Evolutionary conservation across 2,329 filamentous ascomycete species (phyloP).

Genomic region (Colletotrichum cuscutae): DNA sequence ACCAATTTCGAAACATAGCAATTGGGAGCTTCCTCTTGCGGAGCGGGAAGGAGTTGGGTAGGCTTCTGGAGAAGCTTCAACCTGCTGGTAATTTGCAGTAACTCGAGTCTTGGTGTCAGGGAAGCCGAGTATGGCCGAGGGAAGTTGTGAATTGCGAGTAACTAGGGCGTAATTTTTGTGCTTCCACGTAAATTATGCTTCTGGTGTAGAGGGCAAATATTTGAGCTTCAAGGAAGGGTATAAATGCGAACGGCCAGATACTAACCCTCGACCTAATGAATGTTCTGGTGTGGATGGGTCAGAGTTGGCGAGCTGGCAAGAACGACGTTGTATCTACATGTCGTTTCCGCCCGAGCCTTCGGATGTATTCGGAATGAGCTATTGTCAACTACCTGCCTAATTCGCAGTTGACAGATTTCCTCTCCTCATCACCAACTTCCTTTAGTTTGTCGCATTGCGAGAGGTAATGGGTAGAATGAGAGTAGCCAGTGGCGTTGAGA

Average conservation of each 20-base stretch:
- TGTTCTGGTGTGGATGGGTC: not conserved
- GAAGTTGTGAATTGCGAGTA: not conserved
- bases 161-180: not conserved
- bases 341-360: too few relatives aligned
- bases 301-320: too few relatives aligned
- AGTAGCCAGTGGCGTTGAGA: too few relatives aligned
- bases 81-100: not conserved
- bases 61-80: not conserved
- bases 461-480: too few relatives aligned
- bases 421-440: too few relatives aligned
- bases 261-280: too few relatives aligned
- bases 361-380: too few relatives aligned
- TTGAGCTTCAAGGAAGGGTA: not conserved
- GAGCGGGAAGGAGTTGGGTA: not conserved
- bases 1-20: not conserved
- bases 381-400: too few relatives aligned
- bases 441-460: too few relatives aligned
- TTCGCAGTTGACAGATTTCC: too few relatives aligned
- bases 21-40: not conserved
- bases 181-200: not conserved
- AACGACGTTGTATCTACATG: too few relatives aligned
- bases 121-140: not conserved
- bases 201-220: not conserved
- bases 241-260: too few relatives aligned
- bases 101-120: not conserved